These are phyloP conservation scores for Aspergillus sp. DNA, from an alignment of 2,329 filamentous ascomycete genomes.

Conservation along the genomic window DNA sequence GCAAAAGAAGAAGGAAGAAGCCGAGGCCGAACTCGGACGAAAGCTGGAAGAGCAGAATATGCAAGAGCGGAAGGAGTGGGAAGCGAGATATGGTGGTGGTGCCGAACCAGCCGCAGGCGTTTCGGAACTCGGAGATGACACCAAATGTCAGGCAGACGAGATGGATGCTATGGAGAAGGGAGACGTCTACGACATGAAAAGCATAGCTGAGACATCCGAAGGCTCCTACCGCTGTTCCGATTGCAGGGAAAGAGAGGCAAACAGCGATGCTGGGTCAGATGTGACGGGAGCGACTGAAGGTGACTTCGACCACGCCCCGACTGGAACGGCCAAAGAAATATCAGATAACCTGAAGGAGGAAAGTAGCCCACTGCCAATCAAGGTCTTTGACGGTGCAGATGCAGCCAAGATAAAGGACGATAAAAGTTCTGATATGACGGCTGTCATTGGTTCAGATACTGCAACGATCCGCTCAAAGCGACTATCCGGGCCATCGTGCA, in stretches of 20 bases:
- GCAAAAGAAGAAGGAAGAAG: constrained; percentile 57
- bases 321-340: neutral
- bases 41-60: constrained; percentile 52
- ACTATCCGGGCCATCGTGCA: constrained; percentile 31
- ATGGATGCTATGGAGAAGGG: constrained; percentile 24
- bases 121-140: constrained; percentile 28
- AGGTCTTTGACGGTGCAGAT: constrained; percentile 21
- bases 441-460: constrained; percentile 46
- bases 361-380: constrained; percentile 17
- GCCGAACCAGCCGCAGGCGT: constrained; percentile 30
- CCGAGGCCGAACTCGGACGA: constrained; percentile 71
- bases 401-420: constrained; percentile 45
- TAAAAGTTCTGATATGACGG: constrained; percentile 68
- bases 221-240: constrained; percentile 25
- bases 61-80: constrained; percentile 64
- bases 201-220: constrained; percentile 22
- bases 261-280: constrained; percentile 17
- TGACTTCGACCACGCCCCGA: constrained; percentile 5
- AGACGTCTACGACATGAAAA: constrained; percentile 25
- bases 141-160: constrained; percentile 14
- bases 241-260: constrained; percentile 16
- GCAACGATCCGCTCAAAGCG: constrained; percentile 33
- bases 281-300: constrained; percentile 6
- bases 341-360: neutral
- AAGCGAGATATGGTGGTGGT: constrained; percentile 72